Evolutionary conservation across 371 early-diverging fungal species (phyloP), one percentile per base, ranked within the genome.

Genomic region (Mycotypha africana): DNA sequence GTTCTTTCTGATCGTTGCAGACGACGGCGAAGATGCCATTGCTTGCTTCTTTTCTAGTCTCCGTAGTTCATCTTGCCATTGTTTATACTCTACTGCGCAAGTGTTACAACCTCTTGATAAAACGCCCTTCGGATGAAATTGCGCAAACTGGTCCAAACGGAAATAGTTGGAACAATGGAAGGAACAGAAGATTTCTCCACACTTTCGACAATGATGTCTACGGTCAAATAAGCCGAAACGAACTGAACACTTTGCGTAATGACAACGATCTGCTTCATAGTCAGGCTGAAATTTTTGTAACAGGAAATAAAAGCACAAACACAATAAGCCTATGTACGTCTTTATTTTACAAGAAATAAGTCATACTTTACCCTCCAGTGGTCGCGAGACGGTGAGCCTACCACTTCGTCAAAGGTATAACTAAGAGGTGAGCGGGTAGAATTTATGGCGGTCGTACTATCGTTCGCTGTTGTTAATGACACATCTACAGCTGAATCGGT

Each of bases 141-240:
- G 56, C 3, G 63, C 62, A 31, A 53, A 36, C 22, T 69, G 69
- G 43, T 75, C 67, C 14, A 75, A 43, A 33, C 71, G 55, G 53
- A 75, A 60, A 38, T 68, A 70, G 37, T 66, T 68, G 10, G 75
- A 66, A 34, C 75, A 75, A 43, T 75, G 75, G 2, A 31, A 16
- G 19, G 75, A 57, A 37, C 74, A 75, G 42, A 70, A 75, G 17
- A 75, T 64, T 35, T 66, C 63, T 15, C 75, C 75, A 56, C 75
- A 75, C 53, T 59, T 56, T 26, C 75, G 66, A 39, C 75, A 75
- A 38, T 75, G 75, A 41, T 75, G 75, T 38, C 71, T 60, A 41
- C 75, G 57, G 40, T 75, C 71, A 50, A 75, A 70, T 7, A 75
- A 23, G 6, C 67, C 65, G 62, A 75, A 75, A n/a, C 48, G 24